Percentiles rank a stretch among this genome's conserved stretches.
Evolutionary conservation across 2,329 filamentous ascomycete genomes (phyloP).

Genomic region (Colletotrichum acutatum): DNA sequence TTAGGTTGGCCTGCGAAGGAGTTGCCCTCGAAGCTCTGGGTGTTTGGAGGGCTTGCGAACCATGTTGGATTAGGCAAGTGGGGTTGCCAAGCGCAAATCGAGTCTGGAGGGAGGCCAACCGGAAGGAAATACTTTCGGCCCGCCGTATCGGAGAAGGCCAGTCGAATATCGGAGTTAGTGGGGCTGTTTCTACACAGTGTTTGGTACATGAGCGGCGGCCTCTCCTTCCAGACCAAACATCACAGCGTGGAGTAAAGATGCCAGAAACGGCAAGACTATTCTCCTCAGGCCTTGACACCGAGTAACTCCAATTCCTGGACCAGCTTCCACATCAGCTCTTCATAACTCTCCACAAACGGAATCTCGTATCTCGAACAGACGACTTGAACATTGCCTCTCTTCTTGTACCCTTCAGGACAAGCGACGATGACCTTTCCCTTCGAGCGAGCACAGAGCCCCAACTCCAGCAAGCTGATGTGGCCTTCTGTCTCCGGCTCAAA

Average conservation of each 20-base stretch:
- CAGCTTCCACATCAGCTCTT: conserved; percentile 52
- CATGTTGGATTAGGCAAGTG: conserved; percentile 31
- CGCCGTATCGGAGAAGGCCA: not conserved
- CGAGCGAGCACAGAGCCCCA: conserved; percentile 62
- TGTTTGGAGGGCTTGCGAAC: conserved; percentile 16
- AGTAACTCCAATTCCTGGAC: conserved; percentile 42
- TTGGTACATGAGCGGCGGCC: not conserved
- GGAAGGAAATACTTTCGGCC: conserved; percentile 8
- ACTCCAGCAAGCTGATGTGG: conserved; percentile 69
- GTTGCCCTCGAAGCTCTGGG: conserved; percentile 22
- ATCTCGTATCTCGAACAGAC: conserved; percentile 62
- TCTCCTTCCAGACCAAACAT: conserved; percentile 34
- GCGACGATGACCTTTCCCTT: conserved; percentile 61
- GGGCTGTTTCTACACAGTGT: not conserved
- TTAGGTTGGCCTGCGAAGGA: conserved; percentile 13
- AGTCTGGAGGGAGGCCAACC: not conserved
- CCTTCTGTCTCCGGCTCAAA: conserved; percentile 64
- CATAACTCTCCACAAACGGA: conserved; percentile 53
- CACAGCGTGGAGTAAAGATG: not conserved
- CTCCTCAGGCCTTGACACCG: not conserved
- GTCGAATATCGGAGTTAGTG: not conserved
- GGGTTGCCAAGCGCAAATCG: not conserved
- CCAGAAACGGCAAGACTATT: not conserved
- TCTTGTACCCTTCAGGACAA: conserved; percentile 62
- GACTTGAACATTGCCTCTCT: conserved; percentile 70